Evolutionary conservation across 2,329 filamentous ascomycete genomes (phyloP), one percentile per base, ranked within the genome.

Genomic region (Xylaria sp.): DNA sequence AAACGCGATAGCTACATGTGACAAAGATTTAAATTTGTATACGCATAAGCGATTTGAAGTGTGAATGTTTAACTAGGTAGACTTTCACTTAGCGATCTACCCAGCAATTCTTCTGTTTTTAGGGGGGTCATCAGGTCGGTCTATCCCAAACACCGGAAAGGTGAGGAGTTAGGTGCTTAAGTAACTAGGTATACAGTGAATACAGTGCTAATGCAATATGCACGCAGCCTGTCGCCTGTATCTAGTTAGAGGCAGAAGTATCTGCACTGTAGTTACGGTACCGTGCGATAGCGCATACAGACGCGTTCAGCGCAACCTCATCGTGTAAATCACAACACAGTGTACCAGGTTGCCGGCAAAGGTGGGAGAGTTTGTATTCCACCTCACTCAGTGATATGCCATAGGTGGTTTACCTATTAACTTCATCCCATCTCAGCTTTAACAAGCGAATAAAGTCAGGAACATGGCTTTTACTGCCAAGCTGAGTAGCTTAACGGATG

Each of bases 381-480:
- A 36, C 18, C 48, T 25, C 31, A 60, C 52, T 13, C n/a, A 48
- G 33, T 28, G 9, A 58, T 9, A 41, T 28, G 20, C 13, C 28
- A 31, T 9, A 39, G 41, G 41, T 43, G 15, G 4, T 43, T 43
- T 33, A 33, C n/a, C 23, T 7, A 3, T 2, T 13, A 58, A 62
- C 46, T 15, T 10, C 46, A 51, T 62, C 48, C 23, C n/a, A 49
- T 56, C 6, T 25, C n/a, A 28, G 15, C 36, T 1, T 28, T 31
- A 41, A 60, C 67, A 48, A 23, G 41, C 36, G 43, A 31, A 46
- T 48, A 15, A 18, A 8, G 39, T 7, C 12, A 43, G 23, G 36
- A 64, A 41, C 41, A 97, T 97, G 92, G 88, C 92, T 43, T 90
- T 92, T 79, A 85, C 90, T 74, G 88, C 90, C 72, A 86, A 84